These are phyloP conservation scores for Apodospora peruviana DNA, from an alignment of 495 filamentous ascomycete genomes.

Conservation along the genomic window DNA sequence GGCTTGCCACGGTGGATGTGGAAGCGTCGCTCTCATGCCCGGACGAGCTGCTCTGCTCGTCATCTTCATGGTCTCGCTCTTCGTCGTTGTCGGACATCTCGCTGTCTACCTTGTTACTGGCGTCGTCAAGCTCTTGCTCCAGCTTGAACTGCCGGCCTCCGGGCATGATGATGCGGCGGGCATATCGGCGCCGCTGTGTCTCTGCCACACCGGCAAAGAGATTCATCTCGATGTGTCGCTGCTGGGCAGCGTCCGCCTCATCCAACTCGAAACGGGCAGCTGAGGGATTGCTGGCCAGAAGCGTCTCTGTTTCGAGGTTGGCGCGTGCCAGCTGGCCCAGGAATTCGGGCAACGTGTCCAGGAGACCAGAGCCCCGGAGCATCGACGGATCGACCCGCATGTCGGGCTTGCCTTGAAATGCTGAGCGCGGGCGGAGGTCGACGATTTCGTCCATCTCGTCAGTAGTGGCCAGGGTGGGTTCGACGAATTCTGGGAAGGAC, in stretches of 20 bases:
- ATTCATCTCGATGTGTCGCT: slow-evolving; percentile 21
- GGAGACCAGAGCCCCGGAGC: slow-evolving; percentile 18
- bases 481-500: slow-evolving; percentile 17
- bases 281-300: slow-evolving; percentile 15
- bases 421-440: slow-evolving; percentile 9
- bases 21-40: slow-evolving; percentile 19
- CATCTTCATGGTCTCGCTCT: not conserved
- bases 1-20: slow-evolving; percentile 18
- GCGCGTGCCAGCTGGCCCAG: slow-evolving; percentile 21
- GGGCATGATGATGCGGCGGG: slow-evolving; percentile 10
- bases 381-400: slow-evolving; percentile 21
- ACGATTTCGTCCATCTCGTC: slow-evolving; percentile 20
- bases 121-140: no score
- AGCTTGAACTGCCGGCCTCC: slow-evolving; percentile 6
- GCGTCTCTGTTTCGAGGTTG: slow-evolving; percentile 19
- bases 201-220: slow-evolving; percentile 16
- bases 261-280: slow-evolving; percentile 17
- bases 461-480: slow-evolving; percentile 20
- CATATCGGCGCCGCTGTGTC: slow-evolving; percentile 11
- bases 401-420: slow-evolving; percentile 2
- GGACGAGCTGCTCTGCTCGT: not conserved
- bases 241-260: slow-evolving; percentile 5
- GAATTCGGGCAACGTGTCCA: slow-evolving; percentile 20
- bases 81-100: not conserved
- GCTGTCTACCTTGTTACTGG: slow-evolving; percentile 1